Base-by-base conservation (phyloP, 2,329 filamentous ascomycete genomes). In the Epichloe amarillans region DNA sequence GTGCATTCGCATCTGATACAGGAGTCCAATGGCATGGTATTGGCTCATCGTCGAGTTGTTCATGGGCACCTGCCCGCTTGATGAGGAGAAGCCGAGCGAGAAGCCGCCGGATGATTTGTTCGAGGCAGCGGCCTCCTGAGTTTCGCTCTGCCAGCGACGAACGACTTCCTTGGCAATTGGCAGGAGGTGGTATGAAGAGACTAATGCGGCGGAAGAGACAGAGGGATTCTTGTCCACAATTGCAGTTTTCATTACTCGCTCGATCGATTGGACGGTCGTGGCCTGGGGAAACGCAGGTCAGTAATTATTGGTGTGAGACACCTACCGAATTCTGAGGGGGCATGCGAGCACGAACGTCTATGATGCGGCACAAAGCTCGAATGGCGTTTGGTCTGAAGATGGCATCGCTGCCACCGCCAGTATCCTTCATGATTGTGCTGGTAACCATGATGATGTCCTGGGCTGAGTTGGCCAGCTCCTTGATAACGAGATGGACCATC, bases 391-490 rank as follows among this genome's bases (percentile, higher is more conserved):
- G 88, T 62, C 93, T 80, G 74, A 90, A 96, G 51, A 96, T 82
- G 49, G 90, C 85, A 65, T 97, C 93, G 63, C 88, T 96, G 63
- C 90, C 88, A 56, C 94, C 89, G 49, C 90, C 89, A 11, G 91
- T 96, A 68, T 98, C 93, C 76, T 98, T 98, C 93, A 97, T 98
- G 61, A 98, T 96, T 60, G 91, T 96, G 71, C 88, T 95, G 17
- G 93, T 98, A 55, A 96, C 93, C 93, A 98, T 97, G 67, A 98
- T 98, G 57, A 96, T 94, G 76, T 98, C 93, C 73, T 97, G 89
- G 53, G 93, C 93, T 23, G 89, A 95, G 68, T 83, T 82, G 59
- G 91, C 88, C 63, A 98, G 77, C 78, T 98, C 93, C 80, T 97
- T 98, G 74, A 97, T 88, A 66, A 96, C 84, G 58, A 97, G 78